Percentiles rank a stretch among this genome's conserved stretches.
Evolutionary conservation across 257 asterid genomes (phyloP).

Genomic region (Avicennia marina): DNA sequence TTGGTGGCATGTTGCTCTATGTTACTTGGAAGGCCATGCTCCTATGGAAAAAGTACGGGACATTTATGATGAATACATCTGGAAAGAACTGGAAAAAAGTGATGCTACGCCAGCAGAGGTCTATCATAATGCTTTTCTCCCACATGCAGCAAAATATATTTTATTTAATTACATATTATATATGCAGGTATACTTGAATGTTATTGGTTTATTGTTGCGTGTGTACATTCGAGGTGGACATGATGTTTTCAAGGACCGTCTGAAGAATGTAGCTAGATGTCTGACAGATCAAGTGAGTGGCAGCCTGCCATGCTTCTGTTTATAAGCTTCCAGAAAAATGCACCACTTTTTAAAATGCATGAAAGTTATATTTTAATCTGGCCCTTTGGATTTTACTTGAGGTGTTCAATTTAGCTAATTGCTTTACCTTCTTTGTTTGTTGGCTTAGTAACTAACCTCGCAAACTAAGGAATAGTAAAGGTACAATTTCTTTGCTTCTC

Average conservation of each 20-base stretch:
- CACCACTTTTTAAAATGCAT: not conserved
- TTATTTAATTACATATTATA: conserved; percentile 12
- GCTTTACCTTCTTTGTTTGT: too few relatives aligned
- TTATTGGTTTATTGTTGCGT: conserved; percentile 69
- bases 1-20: conserved; percentile 98
- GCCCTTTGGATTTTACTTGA: not conserved
- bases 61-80: conserved; percentile 59
- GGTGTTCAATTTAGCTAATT: too few relatives aligned
- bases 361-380: not conserved
- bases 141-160: conserved; percentile 4
- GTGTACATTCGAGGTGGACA: conserved; percentile 55
- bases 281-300: conserved; percentile 64
- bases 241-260: conserved; percentile 50
- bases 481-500: too few relatives aligned
- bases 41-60: conserved; percentile 59
- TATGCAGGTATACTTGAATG: conserved; percentile 79
- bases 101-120: conserved; percentile 77
- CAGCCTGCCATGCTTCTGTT: conserved; percentile 14
- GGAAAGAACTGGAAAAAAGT: conserved; percentile 81
- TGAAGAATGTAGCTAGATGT: conserved; percentile 47
- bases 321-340: not conserved
- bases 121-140: conserved; percentile 5
- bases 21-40: conserved; percentile 84
- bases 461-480: too few relatives aligned
- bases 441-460: too few relatives aligned